Evolutionary conservation across 257 asterid genomes (phyloP).

Genomic region (Scutellaria barbata): DNA sequence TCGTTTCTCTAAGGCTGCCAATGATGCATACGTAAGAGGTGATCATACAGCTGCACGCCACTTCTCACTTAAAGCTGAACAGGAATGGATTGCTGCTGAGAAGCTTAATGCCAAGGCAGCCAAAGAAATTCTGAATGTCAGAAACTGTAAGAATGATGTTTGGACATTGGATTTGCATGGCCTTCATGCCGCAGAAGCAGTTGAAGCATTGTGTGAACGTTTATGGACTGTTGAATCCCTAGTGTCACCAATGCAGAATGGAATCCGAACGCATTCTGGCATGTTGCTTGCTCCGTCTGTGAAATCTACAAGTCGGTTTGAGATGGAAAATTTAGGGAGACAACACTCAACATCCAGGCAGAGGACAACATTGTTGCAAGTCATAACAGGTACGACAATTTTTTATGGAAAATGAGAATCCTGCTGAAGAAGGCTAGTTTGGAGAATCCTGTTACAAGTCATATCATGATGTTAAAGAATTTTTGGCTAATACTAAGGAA

Average conservation of each 20-base stretch:
- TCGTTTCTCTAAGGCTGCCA: slow-evolving; percentile 71
- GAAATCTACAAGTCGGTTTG: slow-evolving; percentile 36
- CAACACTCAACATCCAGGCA: slow-evolving; percentile 45
- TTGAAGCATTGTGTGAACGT: slow-evolving; percentile 73
- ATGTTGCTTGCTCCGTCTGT: slow-evolving; percentile 37
- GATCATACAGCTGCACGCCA: slow-evolving; percentile 70
- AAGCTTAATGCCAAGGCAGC: slow-evolving; percentile 86
- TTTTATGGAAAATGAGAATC: slow-evolving; percentile 7
- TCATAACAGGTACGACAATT: slow-evolving; percentile 80
- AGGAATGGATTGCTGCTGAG: slow-evolving; percentile 76
- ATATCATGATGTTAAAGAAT: slow-evolving; percentile 9
- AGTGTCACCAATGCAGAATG: slow-evolving; percentile 34
- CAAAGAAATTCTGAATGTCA: slow-evolving; percentile 61
- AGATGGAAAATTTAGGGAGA: slow-evolving; percentile 40
- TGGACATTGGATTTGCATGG: slow-evolving; percentile 97
- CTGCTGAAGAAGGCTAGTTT: slow-evolving; percentile 4
- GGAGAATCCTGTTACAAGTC: background rate
- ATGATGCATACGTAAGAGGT: slow-evolving; percentile 76
- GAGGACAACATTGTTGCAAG: slow-evolving; percentile 61
- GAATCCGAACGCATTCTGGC: slow-evolving; percentile 40
- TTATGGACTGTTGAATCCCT: slow-evolving; percentile 62
- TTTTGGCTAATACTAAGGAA: slow-evolving; percentile 1
- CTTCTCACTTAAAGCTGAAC: slow-evolving; percentile 69
- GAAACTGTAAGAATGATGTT: slow-evolving; percentile 66
- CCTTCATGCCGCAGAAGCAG: slow-evolving; percentile 90